These are phyloP conservation scores for Aotearoamyces nothofagi DNA, from an alignment of 2,329 filamentous ascomycete species.

Conservation along the genomic window DNA sequence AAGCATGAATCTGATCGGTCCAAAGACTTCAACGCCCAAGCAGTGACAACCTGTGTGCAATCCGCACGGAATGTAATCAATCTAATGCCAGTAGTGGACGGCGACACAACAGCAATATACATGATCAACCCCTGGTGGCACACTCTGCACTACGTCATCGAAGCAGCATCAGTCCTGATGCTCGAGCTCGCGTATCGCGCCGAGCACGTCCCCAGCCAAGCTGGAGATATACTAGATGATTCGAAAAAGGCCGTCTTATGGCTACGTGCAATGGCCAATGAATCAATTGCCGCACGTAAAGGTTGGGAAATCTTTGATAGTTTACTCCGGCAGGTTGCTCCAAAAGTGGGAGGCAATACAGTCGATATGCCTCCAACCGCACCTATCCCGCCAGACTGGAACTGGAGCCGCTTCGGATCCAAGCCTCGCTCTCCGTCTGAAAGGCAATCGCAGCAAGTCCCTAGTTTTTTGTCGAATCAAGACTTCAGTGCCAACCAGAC, in stretches of 20 bases:
- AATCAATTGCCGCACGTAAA: slow-evolving; percentile 12
- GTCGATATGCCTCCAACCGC: slow-evolving; percentile 10
- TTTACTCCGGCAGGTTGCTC: slow-evolving; percentile 10
- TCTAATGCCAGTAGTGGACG: slow-evolving; percentile 6
- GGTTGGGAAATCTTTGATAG: slow-evolving; percentile 15
- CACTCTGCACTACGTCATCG: slow-evolving; percentile 13
- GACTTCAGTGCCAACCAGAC: not conserved
- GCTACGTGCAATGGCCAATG: slow-evolving; percentile 9
- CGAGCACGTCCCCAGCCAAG: slow-evolving; percentile 11
- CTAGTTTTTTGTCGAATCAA: too few species aligned
- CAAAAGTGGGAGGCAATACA: slow-evolving; percentile 6
- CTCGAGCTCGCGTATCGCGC: slow-evolving; percentile 13
- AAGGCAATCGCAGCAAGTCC: not conserved
- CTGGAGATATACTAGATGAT: slow-evolving; percentile 10
- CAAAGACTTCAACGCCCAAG: slow-evolving; percentile 10
- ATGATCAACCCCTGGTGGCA: slow-evolving; percentile 12
- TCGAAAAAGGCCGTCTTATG: slow-evolving; percentile 12
- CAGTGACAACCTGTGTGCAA: slow-evolving; percentile 9
- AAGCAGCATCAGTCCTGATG: slow-evolving; percentile 13
- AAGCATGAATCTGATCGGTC: slow-evolving; percentile 5
- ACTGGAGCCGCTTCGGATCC: slow-evolving; percentile 3
- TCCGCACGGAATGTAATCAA: slow-evolving; percentile 11
- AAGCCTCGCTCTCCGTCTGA: not conserved
- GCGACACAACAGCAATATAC: slow-evolving; percentile 7
- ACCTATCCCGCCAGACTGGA: slow-evolving; percentile 10